phyloP scores from a whole-genome alignment of 2,329 filamentous ascomycete species.

The Huntiella moniliformis region DNA sequence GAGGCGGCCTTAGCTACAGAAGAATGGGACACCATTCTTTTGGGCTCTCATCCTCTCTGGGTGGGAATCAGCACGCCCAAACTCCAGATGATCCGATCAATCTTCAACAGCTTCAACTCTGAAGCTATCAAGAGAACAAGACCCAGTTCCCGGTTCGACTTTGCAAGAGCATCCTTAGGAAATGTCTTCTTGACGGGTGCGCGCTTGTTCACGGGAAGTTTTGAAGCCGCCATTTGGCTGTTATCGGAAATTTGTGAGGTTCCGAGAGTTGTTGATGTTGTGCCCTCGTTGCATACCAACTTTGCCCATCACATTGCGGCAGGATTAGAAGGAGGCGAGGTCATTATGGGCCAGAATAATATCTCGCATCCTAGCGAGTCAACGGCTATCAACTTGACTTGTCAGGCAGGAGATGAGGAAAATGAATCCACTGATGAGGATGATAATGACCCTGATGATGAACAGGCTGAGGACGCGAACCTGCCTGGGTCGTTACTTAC shows the following conservation, averaged over 20 bases:
- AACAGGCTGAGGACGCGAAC: conserved; percentile 60
- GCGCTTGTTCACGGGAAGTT: conserved; percentile 75
- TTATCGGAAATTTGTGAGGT: conserved; percentile 76
- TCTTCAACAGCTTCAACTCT: conserved; percentile 57
- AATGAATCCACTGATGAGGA: conserved; percentile 24
- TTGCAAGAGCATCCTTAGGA: conserved; percentile 55
- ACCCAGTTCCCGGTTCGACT: conserved; percentile 58
- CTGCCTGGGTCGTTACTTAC: conserved; percentile 64
- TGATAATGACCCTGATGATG: conserved; percentile 39
- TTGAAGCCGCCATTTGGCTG: conserved; percentile 83
- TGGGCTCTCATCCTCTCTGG: conserved; percentile 66
- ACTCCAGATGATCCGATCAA: conserved; percentile 57
- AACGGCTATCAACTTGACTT: conserved; percentile 24
- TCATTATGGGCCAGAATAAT: conserved; percentile 81
- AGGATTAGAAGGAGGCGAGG: conserved; percentile 52
- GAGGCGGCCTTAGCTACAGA: conserved; percentile 39
- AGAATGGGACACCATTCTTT: conserved; percentile 81
- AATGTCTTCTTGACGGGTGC: conserved; percentile 72
- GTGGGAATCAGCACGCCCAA: conserved; percentile 48
- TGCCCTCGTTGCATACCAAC: conserved; percentile 86
- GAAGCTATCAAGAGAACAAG: conserved; percentile 62
- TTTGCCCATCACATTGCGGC: conserved; percentile 91
- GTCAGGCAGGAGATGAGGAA: conserved; percentile 8
- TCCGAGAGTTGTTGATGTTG: conserved; percentile 53
- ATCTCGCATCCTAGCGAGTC: conserved; percentile 68